phyloP scores from a whole-genome alignment of 345 rosid species.

The Rhodomyrtus tomentosa region DNA sequence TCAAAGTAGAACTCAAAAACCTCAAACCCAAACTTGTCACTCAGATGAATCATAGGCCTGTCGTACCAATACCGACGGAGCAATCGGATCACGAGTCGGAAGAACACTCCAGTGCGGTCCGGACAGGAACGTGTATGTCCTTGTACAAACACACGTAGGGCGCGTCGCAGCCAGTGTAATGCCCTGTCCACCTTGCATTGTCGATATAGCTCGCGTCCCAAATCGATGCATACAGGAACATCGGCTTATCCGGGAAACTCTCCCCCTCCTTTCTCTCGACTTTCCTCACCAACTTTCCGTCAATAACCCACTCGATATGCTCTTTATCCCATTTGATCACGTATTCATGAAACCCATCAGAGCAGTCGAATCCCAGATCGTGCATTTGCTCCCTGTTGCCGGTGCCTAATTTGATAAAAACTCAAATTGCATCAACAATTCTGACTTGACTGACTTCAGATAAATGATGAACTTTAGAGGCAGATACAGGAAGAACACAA shows the following conservation, averaged over 20 bases:
- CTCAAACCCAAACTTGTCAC: neutral
- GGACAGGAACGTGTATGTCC: constrained; percentile 31
- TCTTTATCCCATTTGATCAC: constrained; percentile 39
- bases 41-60: neutral
- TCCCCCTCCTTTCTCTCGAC: constrained; percentile 33
- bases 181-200: constrained; percentile 38
- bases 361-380: constrained; percentile 40
- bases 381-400: constrained; percentile 40
- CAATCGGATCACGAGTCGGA: constrained; percentile 9
- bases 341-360: constrained; percentile 47
- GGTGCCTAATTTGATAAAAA: constrained; percentile 10
- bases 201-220: constrained; percentile 51
- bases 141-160: constrained; percentile 47
- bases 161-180: constrained; percentile 27
- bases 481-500: neutral
- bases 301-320: constrained; percentile 40
- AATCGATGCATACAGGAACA: constrained; percentile 45
- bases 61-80: neutral
- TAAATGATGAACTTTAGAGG: neutral
- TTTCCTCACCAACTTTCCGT: constrained; percentile 39
- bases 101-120: constrained; percentile 21
- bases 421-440: neutral
- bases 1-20: neutral
- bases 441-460: neutral
- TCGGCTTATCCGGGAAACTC: constrained; percentile 29